Base-by-base conservation (phyloP, 2,329 filamentous ascomycete species). In the Talaromyces verruculosus region DNA sequence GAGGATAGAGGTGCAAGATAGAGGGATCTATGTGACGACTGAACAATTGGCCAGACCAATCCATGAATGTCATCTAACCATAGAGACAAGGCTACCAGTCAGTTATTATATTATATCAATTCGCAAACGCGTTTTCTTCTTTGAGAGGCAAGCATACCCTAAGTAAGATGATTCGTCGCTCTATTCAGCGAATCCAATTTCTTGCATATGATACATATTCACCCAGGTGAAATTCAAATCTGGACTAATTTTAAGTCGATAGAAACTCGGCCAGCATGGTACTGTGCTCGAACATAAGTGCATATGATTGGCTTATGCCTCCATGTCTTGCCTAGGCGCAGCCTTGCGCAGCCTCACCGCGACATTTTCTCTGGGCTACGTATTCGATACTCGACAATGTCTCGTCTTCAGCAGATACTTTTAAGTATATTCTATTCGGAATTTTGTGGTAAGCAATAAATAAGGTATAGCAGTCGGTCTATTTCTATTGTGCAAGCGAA, bases 301-400 rank as follows among this genome's bases (percentile, higher is more conserved):
- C 28, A 11, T 53, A n/a, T n/a, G 25, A 53, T 53, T 53, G 49
- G 49, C 15, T n/a, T 37, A 37, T 37, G 35, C 35, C 11, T 37
- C 35, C 35, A 37, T 15, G 35, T 37, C 35, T 53, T 51, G 25
- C 5, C 22, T 51, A 28, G 47, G 47, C 25, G 33, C 28, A 33
- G 49, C 49, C 49, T 53, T n/a, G 49, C 15, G 49, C 49, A 53
- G 49, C 49, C 25, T 53, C 15, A 53, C 49, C 49, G 49, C 49
- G 8, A 17, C 47, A 7, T 17, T 30, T 53, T 33, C 28, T 47
- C 33, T 22, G 0, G 8, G 17, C 28, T 13, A 10, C 22, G 3
- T 47, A 28, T 51, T n/a, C 25, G n/a, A 33, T 13, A 19, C 33
- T 53, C 28, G 28, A 13, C 49, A 11, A 53, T 53, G 22, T 33